Evolutionary conservation across 257 asterid species (phyloP), one percentile per base, ranked within the genome.

Genomic region (Rehmannia glutinosa): DNA sequence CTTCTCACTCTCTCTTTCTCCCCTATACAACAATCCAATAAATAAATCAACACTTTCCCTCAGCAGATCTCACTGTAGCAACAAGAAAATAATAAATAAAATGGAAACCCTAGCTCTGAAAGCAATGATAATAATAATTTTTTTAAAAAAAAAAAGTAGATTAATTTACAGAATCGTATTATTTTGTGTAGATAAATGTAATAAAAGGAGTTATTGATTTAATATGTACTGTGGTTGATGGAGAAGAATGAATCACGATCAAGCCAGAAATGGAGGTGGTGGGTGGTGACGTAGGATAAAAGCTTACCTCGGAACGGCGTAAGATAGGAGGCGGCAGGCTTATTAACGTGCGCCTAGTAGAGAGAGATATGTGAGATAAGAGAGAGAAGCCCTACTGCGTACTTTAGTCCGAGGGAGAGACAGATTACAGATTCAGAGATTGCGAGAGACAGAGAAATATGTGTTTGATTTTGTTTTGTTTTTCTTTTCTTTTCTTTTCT

Each of bases 361-460:
- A 68, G 73, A 64, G 57, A 68, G 71, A 64, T 75, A 30, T 35
- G 67, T n/a, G 74, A 55, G 62, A 50, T 35, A 27, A 66, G 73
- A 71, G 77, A 73, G 81, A 74, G 74, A 74, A 85, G 80, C 88
- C 90, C 88, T 78, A 82, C 83, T 77, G 74, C 81, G 77, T 75
- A 71, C 72, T 78, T 68, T 68, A 72, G 78, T 76, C 73, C 70
- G 78, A 69, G 56, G 75, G 77, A 23, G 70, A 55, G 60, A 69
- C 51, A 68, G 77, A 58, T 62, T 77, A 38, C 73, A 63, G 80
- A 71, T 69, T 72, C 69, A 78, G 76, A 64, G 69, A 63, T 68
- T 74, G 42, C 43, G 75, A 69, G 77, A 54, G 76, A 51, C 53
- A 27, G 55, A 42, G 63, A 45, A 56, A 51, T n/a, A n/a, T n/a